Base-by-base conservation (phyloP, 2,329 filamentous ascomycete genomes). In the Ophidiomyces ophidiicola region DNA sequence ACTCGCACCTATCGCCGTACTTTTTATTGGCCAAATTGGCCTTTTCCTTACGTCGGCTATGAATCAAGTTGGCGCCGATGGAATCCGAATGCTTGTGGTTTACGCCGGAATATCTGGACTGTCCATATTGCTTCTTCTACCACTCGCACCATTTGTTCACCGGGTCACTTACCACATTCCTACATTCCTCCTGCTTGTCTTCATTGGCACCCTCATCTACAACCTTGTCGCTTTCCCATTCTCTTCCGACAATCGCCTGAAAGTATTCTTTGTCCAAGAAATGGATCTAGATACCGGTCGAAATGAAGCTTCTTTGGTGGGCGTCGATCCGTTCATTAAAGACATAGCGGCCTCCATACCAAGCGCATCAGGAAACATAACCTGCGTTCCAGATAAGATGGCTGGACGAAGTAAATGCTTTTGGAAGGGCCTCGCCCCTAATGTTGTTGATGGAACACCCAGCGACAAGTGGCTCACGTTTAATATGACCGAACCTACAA, bases 191-290 rank as follows among this genome's bases (percentile, higher is more conserved):
- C 68, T 92, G 19, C 55, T 79, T 8, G 64, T 94, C 6, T 83
- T 86, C 45, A 53, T 75, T 17, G 82, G 70, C 20, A 92, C 85
- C 1, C 63, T 92, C 19, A 71, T 87, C 41, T 96, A 94, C 66
- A 93, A 92, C 54, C 72, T 94, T 3, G 63, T 74, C 2, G 83
- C 82, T 1, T 94, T 94, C 58, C 90, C 90, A 0, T 96, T 96
- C 61, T 90, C 84, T 0, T 64, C 73, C 15, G 71, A 76, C 43
- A 82, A 78, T 55, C 74, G 84, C 25, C 76, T 93, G 58, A 96
- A 96, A 60, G 70, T 88, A 33, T 92, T 78, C 59, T 94, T 96
- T 58, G 67, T 82, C 35, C 87, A 98, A 56, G 73, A 74, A 6
- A 67, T 94, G 33, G 74, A 94, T 48, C 71, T 94, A 6, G 81